These are phyloP conservation scores for Endothia cerciana DNA, from an alignment of 2,329 filamentous ascomycete species.

Conservation along the genomic window DNA sequence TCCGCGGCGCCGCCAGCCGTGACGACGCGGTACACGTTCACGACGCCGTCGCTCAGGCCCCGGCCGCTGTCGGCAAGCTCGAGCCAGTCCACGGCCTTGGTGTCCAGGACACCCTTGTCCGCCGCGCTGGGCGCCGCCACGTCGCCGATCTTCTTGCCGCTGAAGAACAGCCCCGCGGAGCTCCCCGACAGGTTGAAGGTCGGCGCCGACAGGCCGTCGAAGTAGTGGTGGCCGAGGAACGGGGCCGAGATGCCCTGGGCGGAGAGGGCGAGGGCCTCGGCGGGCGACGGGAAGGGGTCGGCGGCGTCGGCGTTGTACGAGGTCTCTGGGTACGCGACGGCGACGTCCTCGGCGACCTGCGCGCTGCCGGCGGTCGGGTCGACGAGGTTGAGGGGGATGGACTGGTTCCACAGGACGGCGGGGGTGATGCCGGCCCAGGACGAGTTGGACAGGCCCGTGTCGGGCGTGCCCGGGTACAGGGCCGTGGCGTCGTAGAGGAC, in stretches of 20 bases:
- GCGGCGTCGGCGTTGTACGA: slow-evolving; percentile 48
- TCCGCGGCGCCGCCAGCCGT: slow-evolving; percentile 56
- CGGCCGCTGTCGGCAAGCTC: slow-evolving; percentile 42
- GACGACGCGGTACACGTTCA: slow-evolving; percentile 57
- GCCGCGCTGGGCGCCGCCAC: slow-evolving; percentile 56
- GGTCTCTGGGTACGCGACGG: slow-evolving; percentile 37
- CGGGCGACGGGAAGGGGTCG: slow-evolving; percentile 49
- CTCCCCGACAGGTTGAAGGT: slow-evolving; percentile 59
- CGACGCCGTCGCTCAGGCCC: slow-evolving; percentile 39
- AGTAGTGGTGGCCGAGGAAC: slow-evolving; percentile 69
- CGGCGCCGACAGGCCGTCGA: slow-evolving; percentile 57
- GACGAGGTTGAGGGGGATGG: slow-evolving; percentile 54
- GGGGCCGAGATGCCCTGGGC: slow-evolving; percentile 40
- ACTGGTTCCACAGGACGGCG: slow-evolving; percentile 45
- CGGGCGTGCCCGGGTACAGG: slow-evolving; percentile 52
- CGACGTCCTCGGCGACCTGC: slow-evolving; percentile 30
- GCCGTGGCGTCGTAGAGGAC: slow-evolving; percentile 61
- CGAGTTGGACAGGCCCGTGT: slow-evolving; percentile 41
- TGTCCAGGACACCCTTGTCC: slow-evolving; percentile 49
- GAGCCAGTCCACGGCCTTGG: slow-evolving; percentile 61
- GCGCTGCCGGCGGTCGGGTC: slow-evolving; percentile 34
- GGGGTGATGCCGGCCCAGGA: slow-evolving; percentile 47
- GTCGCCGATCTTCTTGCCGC: slow-evolving; percentile 51
- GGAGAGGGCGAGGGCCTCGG: slow-evolving; percentile 44
- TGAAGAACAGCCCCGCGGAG: slow-evolving; percentile 43